Evolutionary conservation across 805 yeast species (phyloP).

Genomic region (Zygotorulaspora sp.): DNA sequence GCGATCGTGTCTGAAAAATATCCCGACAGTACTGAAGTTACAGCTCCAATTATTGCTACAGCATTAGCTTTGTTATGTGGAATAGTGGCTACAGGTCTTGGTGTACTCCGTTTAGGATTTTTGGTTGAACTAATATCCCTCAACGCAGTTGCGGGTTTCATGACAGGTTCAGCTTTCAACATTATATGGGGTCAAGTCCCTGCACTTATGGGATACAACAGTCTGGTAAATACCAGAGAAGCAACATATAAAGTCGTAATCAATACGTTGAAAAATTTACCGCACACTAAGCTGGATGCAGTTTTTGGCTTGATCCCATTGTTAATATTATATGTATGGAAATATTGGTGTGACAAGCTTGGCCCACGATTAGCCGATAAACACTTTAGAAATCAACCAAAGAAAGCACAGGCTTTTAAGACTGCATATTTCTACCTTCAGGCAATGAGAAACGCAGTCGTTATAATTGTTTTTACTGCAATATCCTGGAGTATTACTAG

Average conservation of each 20-base stretch:
- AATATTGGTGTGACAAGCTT: slow-evolving; percentile 48
- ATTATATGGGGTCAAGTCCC: slow-evolving; percentile 85
- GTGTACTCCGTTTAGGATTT: slow-evolving; percentile 78
- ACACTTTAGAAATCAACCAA: slow-evolving; percentile 27
- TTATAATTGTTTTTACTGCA: slow-evolving; percentile 74
- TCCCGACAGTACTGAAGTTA: slow-evolving; percentile 36
- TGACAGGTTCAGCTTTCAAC: slow-evolving; percentile 88
- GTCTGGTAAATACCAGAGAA: slow-evolving; percentile 64
- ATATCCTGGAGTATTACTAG: slow-evolving; percentile 72
- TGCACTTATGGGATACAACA: slow-evolving; percentile 69
- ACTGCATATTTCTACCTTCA: slow-evolving; percentile 59
- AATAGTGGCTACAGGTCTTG: slow-evolving; percentile 75
- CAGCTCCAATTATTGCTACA: slow-evolving; percentile 74
- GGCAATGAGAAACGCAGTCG: slow-evolving; percentile 75
- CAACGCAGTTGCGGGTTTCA: slow-evolving; percentile 90
- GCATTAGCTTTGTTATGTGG: slow-evolving; percentile 78
- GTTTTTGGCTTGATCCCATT: slow-evolving; percentile 81
- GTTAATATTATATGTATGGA: slow-evolving; percentile 65
- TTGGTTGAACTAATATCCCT: slow-evolving; percentile 81
- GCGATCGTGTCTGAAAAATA: slow-evolving; percentile 53
- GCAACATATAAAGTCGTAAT: slow-evolving; percentile 67
- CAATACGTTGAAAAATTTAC: slow-evolving; percentile 64
- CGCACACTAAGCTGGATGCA: slow-evolving; percentile 67
- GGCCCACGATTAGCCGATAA: slow-evolving; percentile 62
- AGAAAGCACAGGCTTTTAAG: slow-evolving; percentile 25